Evolutionary conservation across 2,329 filamentous ascomycete species (phyloP).

Genomic region (Thelonectria discophora): DNA sequence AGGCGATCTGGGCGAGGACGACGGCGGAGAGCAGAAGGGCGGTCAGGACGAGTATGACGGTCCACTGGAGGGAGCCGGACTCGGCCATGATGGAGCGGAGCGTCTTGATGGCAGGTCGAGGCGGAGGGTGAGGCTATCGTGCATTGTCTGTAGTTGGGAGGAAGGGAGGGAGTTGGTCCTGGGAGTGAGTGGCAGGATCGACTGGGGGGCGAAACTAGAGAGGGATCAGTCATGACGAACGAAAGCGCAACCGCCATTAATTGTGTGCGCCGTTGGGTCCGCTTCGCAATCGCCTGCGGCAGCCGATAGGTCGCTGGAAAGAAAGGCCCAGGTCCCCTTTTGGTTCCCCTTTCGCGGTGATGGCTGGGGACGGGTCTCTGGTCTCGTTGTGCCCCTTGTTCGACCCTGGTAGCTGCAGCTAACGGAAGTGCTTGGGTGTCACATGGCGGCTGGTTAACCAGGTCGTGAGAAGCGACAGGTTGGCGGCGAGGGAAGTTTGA

Average conservation of each 20-base stretch:
- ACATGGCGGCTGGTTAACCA: slow-evolving; percentile 34
- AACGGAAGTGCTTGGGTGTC: slow-evolving; percentile 34
- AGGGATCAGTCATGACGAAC: slow-evolving; percentile 37
- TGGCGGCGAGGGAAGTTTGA: slow-evolving; percentile 14
- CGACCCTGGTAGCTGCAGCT: slow-evolving; percentile 35
- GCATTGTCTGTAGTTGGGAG: slow-evolving; percentile 39
- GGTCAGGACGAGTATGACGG: slow-evolving; percentile 65
- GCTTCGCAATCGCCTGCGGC: not conserved
- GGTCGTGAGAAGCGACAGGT: slow-evolving; percentile 16
- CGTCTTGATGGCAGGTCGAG: slow-evolving; percentile 41
- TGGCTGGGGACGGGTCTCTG: slow-evolving; percentile 36
- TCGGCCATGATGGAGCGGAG: slow-evolving; percentile 57
- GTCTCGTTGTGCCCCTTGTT: slow-evolving; percentile 19
- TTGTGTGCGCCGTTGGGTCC: slow-evolving; percentile 37
- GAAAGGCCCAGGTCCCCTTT: slow-evolving; percentile 33
- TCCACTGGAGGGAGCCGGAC: slow-evolving; percentile 63
- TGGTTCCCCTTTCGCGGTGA: slow-evolving; percentile 39
- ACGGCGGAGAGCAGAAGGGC: slow-evolving; percentile 65
- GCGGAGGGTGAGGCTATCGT: slow-evolving; percentile 41
- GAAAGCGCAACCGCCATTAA: slow-evolving; percentile 32
- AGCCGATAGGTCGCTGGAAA: slow-evolving; percentile 22
- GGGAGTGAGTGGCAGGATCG: slow-evolving; percentile 28
- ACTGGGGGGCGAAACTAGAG: slow-evolving; percentile 29
- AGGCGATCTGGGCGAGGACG: slow-evolving; percentile 61
- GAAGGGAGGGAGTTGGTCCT: slow-evolving; percentile 15